Conservation (phyloP, 805 yeast species). For the Zygosaccharomyces rouxii region DNA sequence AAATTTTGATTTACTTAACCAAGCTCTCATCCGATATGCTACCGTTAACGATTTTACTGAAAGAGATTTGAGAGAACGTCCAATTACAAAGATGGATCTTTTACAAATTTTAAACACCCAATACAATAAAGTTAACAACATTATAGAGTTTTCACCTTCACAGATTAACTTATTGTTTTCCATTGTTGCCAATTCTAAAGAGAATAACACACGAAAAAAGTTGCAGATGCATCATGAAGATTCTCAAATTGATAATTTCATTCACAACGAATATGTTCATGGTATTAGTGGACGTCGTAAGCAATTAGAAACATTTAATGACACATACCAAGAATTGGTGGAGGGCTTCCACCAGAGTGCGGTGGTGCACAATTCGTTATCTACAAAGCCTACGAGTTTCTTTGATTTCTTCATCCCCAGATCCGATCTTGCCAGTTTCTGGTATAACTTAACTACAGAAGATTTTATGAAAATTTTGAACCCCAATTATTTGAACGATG, state of each 20-base stretch:
- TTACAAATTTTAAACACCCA: slow-evolving; percentile 35
- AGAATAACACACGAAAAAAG: slow-evolving; percentile 20
- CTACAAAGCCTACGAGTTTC: slow-evolving; percentile 12
- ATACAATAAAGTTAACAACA: slow-evolving; percentile 40
- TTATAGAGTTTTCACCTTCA: slow-evolving; percentile 39
- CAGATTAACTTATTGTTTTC: slow-evolving; percentile 39
- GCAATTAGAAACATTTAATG: slow-evolving; percentile 26
- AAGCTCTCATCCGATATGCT: slow-evolving; percentile 36
- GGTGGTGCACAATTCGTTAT: slow-evolving; percentile 7
- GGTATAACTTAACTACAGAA: slow-evolving; percentile 33
- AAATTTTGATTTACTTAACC: slow-evolving; percentile 40
- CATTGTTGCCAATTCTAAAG: slow-evolving; percentile 36
- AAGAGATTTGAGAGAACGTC: slow-evolving; percentile 27
- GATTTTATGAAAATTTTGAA: slow-evolving; percentile 41
- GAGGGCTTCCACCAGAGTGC: slow-evolving; percentile 23
- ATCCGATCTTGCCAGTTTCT: slow-evolving; percentile 19
- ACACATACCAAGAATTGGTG: slow-evolving; percentile 25
- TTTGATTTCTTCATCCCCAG: slow-evolving; percentile 18
- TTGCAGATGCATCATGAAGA: slow-evolving; percentile 26
- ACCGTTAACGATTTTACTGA: slow-evolving; percentile 28
- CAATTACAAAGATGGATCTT: slow-evolving; percentile 38
- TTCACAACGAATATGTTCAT: slow-evolving; percentile 28
- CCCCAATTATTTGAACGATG: slow-evolving; percentile 38
- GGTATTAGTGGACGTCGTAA: slow-evolving; percentile 20
- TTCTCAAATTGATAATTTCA: slow-evolving; percentile 26